These are phyloP conservation scores for Candida sp. DNA, from an alignment of 1,139 yeast genomes.

Conservation along the genomic window DNA sequence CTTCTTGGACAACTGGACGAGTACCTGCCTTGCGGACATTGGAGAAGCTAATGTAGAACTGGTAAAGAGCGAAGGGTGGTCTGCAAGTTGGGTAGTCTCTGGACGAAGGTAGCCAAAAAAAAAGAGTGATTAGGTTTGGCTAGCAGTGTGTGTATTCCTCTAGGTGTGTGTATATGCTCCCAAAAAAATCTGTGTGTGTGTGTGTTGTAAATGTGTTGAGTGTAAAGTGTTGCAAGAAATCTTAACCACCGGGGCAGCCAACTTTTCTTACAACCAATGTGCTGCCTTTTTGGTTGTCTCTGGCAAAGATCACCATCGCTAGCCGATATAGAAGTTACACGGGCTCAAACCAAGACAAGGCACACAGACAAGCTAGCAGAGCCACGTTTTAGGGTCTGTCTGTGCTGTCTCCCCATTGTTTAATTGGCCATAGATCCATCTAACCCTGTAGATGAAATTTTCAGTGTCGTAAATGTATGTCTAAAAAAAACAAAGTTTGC, in stretches of 20 bases:
- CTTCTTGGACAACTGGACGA: slow-evolving; percentile 2
- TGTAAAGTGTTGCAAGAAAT: neutral
- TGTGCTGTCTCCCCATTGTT: neutral
- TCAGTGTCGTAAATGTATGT: neutral
- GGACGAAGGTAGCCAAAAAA: too few relatives aligned
- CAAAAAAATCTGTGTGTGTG: neutral
- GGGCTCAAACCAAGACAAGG: neutral
- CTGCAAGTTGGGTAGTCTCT: too few relatives aligned
- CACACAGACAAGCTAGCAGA: too few relatives aligned
- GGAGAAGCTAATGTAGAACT: too few relatives aligned
- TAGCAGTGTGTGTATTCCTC: neutral
- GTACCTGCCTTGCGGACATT: slow-evolving; percentile 3
- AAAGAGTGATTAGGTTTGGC: neutral
- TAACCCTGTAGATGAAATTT: neutral
- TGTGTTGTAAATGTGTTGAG: neutral
- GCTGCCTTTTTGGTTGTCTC: too few relatives aligned
- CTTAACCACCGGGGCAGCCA: neutral
- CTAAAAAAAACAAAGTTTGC: neutral
- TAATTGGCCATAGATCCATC: neutral
- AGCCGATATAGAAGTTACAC: neutral
- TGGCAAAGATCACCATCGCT: too few relatives aligned
- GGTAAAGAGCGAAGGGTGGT: too few relatives aligned
- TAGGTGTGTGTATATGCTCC: neutral
- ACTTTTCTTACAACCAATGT: neutral
- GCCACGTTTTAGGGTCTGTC: too few relatives aligned